Percentiles rank a stretch among this genome's conserved stretches.
phyloP scores from a whole-genome alignment of 768 basidiomycete genomes.

The Suillus lakei region DNA sequence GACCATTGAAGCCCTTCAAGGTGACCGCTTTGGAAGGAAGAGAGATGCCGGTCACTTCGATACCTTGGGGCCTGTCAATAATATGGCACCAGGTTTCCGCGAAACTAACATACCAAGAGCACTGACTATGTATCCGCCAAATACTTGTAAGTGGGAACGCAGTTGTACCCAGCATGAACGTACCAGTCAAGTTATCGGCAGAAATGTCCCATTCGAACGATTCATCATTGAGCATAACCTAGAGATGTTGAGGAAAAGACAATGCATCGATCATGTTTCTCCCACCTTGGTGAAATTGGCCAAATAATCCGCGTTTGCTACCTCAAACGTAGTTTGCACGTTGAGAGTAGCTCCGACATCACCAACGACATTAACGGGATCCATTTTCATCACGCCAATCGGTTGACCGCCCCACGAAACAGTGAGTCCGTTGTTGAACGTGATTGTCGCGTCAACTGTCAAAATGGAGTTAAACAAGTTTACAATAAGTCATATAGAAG shows the following conservation, averaged over 20 bases:
- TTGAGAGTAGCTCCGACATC: constrained; percentile 67
- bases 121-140: constrained; percentile 43
- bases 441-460: constrained; percentile 67
- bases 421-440: constrained; percentile 63
- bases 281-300: constrained; percentile 67
- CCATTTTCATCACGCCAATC: constrained; percentile 65
- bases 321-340: constrained; percentile 56
- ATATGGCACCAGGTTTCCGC: background rate
- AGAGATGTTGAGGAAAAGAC: constrained; percentile 3
- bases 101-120: constrained; percentile 52
- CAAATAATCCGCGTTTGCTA: constrained; percentile 59
- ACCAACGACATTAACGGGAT: constrained; percentile 59
- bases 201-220: constrained; percentile 74
- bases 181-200: constrained; percentile 65
- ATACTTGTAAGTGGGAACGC: constrained; percentile 11
- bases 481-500: background rate
- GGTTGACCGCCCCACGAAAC: constrained; percentile 62
- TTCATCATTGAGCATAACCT: constrained; percentile 64
- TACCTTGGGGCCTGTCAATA: constrained; percentile 42
- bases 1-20: constrained; percentile 72
- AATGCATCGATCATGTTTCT: background rate
- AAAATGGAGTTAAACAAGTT: constrained; percentile 12
- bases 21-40: constrained; percentile 62
- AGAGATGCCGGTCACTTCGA: constrained; percentile 58
- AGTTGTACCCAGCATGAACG: constrained; percentile 14